Conservation (phyloP, 2,329 filamentous ascomycete genomes). For the Exophiala lecanii-corni region DNA sequence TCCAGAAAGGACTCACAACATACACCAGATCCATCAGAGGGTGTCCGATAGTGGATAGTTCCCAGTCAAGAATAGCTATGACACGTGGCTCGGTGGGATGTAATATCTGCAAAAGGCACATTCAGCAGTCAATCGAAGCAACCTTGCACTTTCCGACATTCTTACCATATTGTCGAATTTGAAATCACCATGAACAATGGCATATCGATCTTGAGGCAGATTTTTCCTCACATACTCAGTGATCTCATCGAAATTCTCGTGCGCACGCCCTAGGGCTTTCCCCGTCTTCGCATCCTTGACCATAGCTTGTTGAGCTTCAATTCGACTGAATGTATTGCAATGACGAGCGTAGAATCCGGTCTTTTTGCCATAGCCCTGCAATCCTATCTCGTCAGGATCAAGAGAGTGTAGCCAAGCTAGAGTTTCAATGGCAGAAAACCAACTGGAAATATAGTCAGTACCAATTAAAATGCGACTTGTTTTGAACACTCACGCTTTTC, state of each 20-base stretch:
- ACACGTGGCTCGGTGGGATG: conserved; percentile 73
- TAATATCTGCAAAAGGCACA: conserved; percentile 48
- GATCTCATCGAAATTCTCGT: conserved; percentile 57
- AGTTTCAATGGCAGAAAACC: conserved; percentile 39
- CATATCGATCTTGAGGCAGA: conserved; percentile 66
- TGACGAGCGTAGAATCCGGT: conserved; percentile 74
- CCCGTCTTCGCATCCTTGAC: conserved; percentile 66
- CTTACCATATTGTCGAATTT: conserved; percentile 72
- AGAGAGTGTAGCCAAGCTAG: conserved; percentile 73
- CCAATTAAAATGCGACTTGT: conserved; percentile 40
- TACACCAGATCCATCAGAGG: conserved; percentile 48
- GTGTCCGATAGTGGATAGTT: conserved; percentile 86
- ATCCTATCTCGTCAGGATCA: conserved; percentile 54
- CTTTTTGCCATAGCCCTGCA: conserved; percentile 62
- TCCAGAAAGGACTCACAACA: conserved; percentile 17
- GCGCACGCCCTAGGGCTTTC: conserved; percentile 64
- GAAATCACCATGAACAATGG: conserved; percentile 79
- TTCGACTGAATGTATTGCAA: conserved; percentile 67
- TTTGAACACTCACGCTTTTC: conserved; percentile 68
- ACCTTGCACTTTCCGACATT: no score
- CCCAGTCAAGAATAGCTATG: conserved; percentile 85
- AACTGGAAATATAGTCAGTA: conserved; percentile 3
- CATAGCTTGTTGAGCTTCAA: conserved; percentile 66
- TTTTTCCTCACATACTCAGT: conserved; percentile 64
- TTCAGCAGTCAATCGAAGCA: no score